These are phyloP conservation scores for Boletus austroedulis DNA, from an alignment of 1,284 basidiomycete species.

Conservation along the genomic window DNA sequence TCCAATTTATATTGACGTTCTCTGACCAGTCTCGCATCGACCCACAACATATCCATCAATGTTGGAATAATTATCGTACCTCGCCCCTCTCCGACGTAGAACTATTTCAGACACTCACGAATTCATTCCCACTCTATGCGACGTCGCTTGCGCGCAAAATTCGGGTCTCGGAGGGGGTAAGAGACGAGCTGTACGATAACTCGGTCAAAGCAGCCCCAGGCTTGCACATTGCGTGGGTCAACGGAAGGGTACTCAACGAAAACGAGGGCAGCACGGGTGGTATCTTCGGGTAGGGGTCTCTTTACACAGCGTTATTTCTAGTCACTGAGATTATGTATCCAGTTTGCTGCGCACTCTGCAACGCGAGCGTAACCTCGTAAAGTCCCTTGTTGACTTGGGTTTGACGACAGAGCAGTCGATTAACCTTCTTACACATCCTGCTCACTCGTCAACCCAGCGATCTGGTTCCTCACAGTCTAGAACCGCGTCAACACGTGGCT, in stretches of 20 bases:
- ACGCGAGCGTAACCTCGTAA: slow-evolving; percentile 69
- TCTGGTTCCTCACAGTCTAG: not conserved
- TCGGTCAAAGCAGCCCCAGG: slow-evolving; percentile 54
- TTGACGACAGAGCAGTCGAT: slow-evolving; percentile 64
- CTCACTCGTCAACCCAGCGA: slow-evolving; percentile 23
- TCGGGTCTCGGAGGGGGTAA: slow-evolving; percentile 48
- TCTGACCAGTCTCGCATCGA: slow-evolving; percentile 12
- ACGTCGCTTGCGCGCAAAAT: slow-evolving; percentile 69
- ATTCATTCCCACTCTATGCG: slow-evolving; percentile 87
- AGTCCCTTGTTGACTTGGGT: slow-evolving; percentile 59
- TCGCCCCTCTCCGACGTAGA: slow-evolving; percentile 44
- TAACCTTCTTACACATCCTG: slow-evolving; percentile 65
- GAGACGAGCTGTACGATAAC: slow-evolving; percentile 58
- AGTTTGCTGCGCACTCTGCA: slow-evolving; percentile 70
- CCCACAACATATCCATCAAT: slow-evolving; percentile 16
- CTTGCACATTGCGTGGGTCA: slow-evolving; percentile 68
- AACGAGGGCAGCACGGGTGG: slow-evolving; percentile 60
- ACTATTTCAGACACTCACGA: slow-evolving; percentile 69
- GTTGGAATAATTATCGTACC: slow-evolving; percentile 16
- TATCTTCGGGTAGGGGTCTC: slow-evolving; percentile 47
- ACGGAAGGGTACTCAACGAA: slow-evolving; percentile 63
- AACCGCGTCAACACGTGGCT: slow-evolving; percentile 4
- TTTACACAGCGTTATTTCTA: not conserved
- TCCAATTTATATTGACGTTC: slow-evolving; percentile 69
- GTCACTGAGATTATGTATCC: slow-evolving; percentile 1